Conservation (phyloP, 345 rosid species). For the Gossypium bickii region DNA sequence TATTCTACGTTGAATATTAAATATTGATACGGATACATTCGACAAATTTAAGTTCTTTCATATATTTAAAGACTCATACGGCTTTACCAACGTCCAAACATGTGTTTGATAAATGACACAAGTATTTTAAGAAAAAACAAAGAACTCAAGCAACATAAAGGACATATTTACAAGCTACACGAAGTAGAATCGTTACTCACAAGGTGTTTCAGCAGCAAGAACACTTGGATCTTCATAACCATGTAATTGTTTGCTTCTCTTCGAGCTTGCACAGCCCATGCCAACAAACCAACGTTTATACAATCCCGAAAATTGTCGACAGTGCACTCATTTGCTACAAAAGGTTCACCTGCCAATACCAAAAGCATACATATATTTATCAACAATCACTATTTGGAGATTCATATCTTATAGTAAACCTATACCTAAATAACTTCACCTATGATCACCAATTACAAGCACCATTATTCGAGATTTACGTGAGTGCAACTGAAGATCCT, state of each 20-base stretch:
- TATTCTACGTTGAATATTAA: too few relatives aligned
- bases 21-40: too few relatives aligned
- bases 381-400: not conserved
- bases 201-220: constrained; percentile 74
- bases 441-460: not conserved
- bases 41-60: too few relatives aligned
- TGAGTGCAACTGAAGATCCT: too few relatives aligned
- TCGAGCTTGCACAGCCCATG: constrained; percentile 48
- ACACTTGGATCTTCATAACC: constrained; percentile 65
- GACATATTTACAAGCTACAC: not conserved
- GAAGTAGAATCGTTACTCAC: constrained; percentile 34
- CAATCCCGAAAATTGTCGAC: not conserved
- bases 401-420: too few relatives aligned
- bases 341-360: constrained; percentile 14
- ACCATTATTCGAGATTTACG: too few relatives aligned
- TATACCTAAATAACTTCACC: not conserved
- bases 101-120: too few relatives aligned
- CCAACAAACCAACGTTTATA: constrained; percentile 10
- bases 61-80: too few relatives aligned
- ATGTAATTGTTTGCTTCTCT: constrained; percentile 27
- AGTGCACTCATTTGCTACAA: constrained; percentile 9
- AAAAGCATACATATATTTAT: not conserved
- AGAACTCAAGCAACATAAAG: not conserved
- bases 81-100: too few relatives aligned
- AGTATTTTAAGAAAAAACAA: too few relatives aligned